Base-by-base conservation (phyloP, 2,329 filamentous ascomycete species). In the Onygenales sp. region DNA sequence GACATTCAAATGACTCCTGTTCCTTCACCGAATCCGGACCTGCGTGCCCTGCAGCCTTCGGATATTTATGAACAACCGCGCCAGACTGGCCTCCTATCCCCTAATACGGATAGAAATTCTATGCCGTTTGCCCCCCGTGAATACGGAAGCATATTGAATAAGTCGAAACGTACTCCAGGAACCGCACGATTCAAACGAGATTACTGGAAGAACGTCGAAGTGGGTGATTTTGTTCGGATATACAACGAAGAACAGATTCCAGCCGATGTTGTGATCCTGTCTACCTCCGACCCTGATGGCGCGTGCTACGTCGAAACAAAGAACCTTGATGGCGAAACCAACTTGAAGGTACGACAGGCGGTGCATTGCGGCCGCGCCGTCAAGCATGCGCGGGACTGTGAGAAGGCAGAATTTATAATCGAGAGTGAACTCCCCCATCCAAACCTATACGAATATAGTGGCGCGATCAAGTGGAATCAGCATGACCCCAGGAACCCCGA, bases 231-330 rank as follows among this genome's bases (percentile, higher is more conserved):
- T 70, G 86, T 98, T 52, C 89, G 94, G 60, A 81, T 98, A 50
- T 97, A 96, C 73, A 96, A 94, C 64, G 87, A 95, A 60, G 93
- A 98, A 64, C 90, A 95, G 61, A 83, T 98, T 27, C 94, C 93
- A 1, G 92, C 93, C 47, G 93, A 98, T 70, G 77, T 98, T 46
- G 85, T 97, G 47, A 87, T 98, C 43, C 74, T 98, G 27, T 88
- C 93, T 2, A 97, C 93, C 0, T 95, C 93, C 2, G 93, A 97
- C 62, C 80, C 86, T 0, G 93, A 98, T 62, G 93, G 93, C 50
- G 89, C 89, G 39, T 98, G 93, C 71, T 98, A 96, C 63, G 87
- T 98, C 21, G 93, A 98, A 72, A 98, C 93, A 2, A 98, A 97
- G 76, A 97, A 95, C 67, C 69, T 98, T 75, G 93, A 98, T 64